Evolutionary conservation across 148 eudicot genomes (phyloP), one percentile per base, ranked within the genome.

Genomic region (Silene uniflora): DNA sequence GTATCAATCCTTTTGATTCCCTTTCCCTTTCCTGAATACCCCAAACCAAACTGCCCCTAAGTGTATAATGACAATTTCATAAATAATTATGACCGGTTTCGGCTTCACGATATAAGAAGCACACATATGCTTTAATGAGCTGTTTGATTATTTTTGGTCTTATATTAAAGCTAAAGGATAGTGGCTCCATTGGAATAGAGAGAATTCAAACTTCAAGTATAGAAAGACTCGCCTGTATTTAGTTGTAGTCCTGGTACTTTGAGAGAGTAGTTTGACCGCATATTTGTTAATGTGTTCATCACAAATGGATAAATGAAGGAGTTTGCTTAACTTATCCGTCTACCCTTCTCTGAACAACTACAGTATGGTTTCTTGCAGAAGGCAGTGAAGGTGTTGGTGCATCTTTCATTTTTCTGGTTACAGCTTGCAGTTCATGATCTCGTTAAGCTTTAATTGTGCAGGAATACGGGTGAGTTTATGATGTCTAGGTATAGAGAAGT

Each of bases 401-500:
- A 61, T 13, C 21, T 49, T 39, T 42, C 18, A 9, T 71, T 49
- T 29, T 46, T 47, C 23, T 35, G 67, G 27, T 60, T 29, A 12
- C 60, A 7, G 25, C 42, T 79, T 62, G 60, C 29, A 49, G 59
- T 5, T 67, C 29, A 17, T 80, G 54, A 54, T 73, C 27, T 21
- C 44, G 29, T 73, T 2, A 42, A 24, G n/a, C 18, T 64, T 16
- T 44, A 22, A 73, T 74, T 27, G 67, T 81, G 77, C 96, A 95
- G 98, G 85, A 95, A 95, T 73, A 90, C 97, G 0, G 97, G 98
- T 3, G 98, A 95, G 83, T 95, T 95, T 77, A 95, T 95, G 98
- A 95, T 95, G 98, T 95, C 96, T 69, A 88, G 98, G 83, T 95
- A 95, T 61, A 89, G 97, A 77, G 98, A 95, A 86, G 97, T 95